phyloP scores from a whole-genome alignment of 2,329 filamentous ascomycete genomes.

The Teratosphaeria zuluensis region DNA sequence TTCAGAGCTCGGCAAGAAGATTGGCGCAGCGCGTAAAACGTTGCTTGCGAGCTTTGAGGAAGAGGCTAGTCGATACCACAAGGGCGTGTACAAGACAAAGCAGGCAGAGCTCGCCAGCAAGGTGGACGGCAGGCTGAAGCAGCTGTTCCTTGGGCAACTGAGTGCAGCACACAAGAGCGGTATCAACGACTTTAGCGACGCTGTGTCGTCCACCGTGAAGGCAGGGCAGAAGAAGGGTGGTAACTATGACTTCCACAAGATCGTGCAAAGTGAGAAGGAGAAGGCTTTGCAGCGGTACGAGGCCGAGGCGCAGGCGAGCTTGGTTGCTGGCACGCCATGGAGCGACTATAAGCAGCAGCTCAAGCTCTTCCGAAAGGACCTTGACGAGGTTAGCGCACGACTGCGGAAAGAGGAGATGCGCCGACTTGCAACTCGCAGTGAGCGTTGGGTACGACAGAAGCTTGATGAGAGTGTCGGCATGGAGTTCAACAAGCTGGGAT shows the following conservation, averaged over 20 bases:
- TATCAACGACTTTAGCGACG: slow-evolving; percentile 73
- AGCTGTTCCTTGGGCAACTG: slow-evolving; percentile 80
- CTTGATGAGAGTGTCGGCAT: slow-evolving; percentile 79
- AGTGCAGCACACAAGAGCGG: slow-evolving; percentile 81
- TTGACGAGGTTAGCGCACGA: slow-evolving; percentile 76
- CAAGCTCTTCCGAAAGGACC: slow-evolving; percentile 73
- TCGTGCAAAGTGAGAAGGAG: slow-evolving; percentile 74
- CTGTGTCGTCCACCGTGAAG: slow-evolving; percentile 80
- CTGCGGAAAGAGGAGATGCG: slow-evolving; percentile 94
- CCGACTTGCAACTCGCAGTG: slow-evolving; percentile 76
- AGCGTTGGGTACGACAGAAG: slow-evolving; percentile 85
- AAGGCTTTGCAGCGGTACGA: slow-evolving; percentile 67
- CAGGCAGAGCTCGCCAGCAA: slow-evolving; percentile 74
- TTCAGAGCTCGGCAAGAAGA: slow-evolving; percentile 61
- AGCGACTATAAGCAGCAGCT: slow-evolving; percentile 77
- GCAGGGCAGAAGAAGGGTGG: slow-evolving; percentile 83
- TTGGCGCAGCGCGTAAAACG: slow-evolving; percentile 61
- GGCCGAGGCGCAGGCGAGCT: slow-evolving; percentile 60
- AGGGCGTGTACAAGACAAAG: slow-evolving; percentile 85
- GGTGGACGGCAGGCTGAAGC: slow-evolving; percentile 78
- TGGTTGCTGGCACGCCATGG: slow-evolving; percentile 75
- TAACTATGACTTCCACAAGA: slow-evolving; percentile 88
- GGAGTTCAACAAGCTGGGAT: slow-evolving; percentile 93
- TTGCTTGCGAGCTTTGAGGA: slow-evolving; percentile 77
- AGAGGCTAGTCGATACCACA: slow-evolving; percentile 91